phyloP scores from a whole-genome alignment of 352 stramenopile species.

The Saprolegnia parasitica region DNA sequence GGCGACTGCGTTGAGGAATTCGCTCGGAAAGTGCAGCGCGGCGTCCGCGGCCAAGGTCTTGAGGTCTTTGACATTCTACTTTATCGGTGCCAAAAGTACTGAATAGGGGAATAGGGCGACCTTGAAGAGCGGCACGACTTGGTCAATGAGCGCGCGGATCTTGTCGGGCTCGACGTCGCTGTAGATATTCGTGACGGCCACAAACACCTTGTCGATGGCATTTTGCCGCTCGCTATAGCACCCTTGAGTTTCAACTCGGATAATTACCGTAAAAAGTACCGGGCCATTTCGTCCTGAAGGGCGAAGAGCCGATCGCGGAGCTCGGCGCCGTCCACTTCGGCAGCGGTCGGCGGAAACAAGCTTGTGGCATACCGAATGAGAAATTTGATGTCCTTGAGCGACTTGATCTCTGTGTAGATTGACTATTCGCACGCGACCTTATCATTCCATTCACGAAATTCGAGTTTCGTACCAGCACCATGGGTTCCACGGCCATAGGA shows the following conservation, averaged over 20 bases:
- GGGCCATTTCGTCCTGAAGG: conserved; percentile 63
- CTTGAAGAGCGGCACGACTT: conserved; percentile 71
- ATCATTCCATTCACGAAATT: not conserved
- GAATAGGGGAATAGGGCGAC: conserved; percentile 32
- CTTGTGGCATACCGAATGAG: conserved; percentile 60
- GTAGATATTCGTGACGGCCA: conserved; percentile 60
- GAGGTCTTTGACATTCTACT: conserved; percentile 74
- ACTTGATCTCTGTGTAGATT: conserved; percentile 72
- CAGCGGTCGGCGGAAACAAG: conserved; percentile 63
- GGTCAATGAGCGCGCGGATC: conserved; percentile 47
- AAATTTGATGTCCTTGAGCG: conserved; percentile 78
- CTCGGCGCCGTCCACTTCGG: conserved; percentile 56
- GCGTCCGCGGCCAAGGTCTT: conserved; percentile 79
- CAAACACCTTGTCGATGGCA: conserved; percentile 64
- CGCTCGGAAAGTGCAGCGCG: conserved; percentile 58
- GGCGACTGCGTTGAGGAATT: conserved; percentile 74
- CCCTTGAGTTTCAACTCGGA: not conserved
- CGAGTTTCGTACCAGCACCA: conserved; percentile 40
- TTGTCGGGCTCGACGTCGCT: conserved; percentile 70
- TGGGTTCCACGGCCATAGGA: conserved; percentile 61
- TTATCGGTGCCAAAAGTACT: conserved; percentile 5
- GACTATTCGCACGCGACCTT: conserved; percentile 28
- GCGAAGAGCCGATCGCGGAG: conserved; percentile 50
- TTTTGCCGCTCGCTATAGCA: conserved; percentile 42
- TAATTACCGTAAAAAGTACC: not conserved